Base-by-base conservation (phyloP, 23 red algal species). In the Chondrus crispus region DNA sequence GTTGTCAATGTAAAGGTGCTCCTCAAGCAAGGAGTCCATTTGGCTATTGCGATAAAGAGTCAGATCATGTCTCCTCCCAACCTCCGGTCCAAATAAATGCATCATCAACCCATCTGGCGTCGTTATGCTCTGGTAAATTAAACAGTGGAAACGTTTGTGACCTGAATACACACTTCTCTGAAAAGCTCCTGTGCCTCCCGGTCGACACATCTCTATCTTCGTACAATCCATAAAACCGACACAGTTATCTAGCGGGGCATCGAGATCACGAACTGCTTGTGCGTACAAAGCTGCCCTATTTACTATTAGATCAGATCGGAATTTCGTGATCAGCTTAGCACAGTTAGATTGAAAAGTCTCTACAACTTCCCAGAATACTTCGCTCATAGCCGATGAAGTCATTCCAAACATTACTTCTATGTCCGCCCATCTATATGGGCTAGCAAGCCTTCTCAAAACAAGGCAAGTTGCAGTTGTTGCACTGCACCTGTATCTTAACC, bases 141-240 rank as follows among this genome's bases (percentile, higher is more conserved):
- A 52, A 26, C 48, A 68, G 32, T 62, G n/a, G 12, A 57, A 20
- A 10, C 80, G 48, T 13, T 36, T 63, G 47, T 85, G 80, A 28
- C 80, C 80, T 12, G 51, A 62, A 12, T 62, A 85, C 8, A 64
- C 7, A 9, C 12, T 29, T 52, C 80, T 20, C 55, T 85, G 48
- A 20, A 35, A 11, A 9, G 24, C 42, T 16, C 30, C 30, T 46
- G 12, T 18, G 11, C 80, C n/a, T 37, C 80, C 80, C 8, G 80
- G 80, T 30, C 80, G 48, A 22, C 46, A 69, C 22, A 51, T 73
- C 24, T 60, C 33, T 13, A 73, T 74, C 2, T 68, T 68, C 20
- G 87, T 91, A 38, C 87, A 78, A 22, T 91, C 48, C 24, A 91
- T 62, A 39, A 78, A 91, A 13, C 87, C 87, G 2, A 91, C 39